Evolutionary conservation across 805 yeast species (phyloP).

Genomic region (Spathaspora passalidarum): DNA sequence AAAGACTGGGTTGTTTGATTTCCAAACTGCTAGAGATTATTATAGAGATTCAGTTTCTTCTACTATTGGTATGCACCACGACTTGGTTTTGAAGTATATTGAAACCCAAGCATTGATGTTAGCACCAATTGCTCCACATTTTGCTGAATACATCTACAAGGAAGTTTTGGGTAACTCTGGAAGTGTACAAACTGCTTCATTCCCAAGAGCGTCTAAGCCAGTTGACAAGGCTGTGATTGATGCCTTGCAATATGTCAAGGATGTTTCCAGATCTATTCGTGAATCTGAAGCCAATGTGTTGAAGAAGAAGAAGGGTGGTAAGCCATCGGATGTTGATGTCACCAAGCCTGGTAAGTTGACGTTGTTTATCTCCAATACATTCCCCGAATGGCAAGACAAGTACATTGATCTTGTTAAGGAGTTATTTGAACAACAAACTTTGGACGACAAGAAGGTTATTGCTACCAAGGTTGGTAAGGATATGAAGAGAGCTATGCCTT

Average conservation of each 20-base stretch:
- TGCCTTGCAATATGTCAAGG: constrained; percentile 77
- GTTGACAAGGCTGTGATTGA: constrained; percentile 60
- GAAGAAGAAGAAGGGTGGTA: constrained; percentile 80
- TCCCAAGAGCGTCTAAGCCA: constrained; percentile 76
- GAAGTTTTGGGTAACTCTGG: constrained; percentile 68
- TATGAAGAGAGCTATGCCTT: constrained; percentile 98
- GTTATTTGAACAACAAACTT: constrained; percentile 60
- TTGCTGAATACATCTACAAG: constrained; percentile 84
- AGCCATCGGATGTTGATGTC: constrained; percentile 70
- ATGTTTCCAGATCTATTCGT: constrained; percentile 77
- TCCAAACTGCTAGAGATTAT: constrained; percentile 93
- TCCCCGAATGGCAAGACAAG: constrained; percentile 66
- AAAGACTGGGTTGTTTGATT: constrained; percentile 88
- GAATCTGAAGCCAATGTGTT: constrained; percentile 86
- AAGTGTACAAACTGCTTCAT: constrained; percentile 69
- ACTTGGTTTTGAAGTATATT: constrained; percentile 75
- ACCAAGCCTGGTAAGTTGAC: constrained; percentile 70
- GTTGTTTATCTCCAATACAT: constrained; percentile 72
- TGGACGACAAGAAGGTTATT: constrained; percentile 63
- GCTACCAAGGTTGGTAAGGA: constrained; percentile 76
- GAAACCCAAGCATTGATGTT: constrained; percentile 81
- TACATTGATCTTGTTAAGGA: constrained; percentile 70
- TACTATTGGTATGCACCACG: constrained; percentile 72
- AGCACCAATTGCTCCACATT: constrained; percentile 95
- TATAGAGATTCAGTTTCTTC: constrained; percentile 75